Percentiles rank a stretch among this genome's conserved stretches.
Conservation (phyloP, 2,329 filamentous ascomycete genomes). For the Arthrobotrys entomopaga region DNA sequence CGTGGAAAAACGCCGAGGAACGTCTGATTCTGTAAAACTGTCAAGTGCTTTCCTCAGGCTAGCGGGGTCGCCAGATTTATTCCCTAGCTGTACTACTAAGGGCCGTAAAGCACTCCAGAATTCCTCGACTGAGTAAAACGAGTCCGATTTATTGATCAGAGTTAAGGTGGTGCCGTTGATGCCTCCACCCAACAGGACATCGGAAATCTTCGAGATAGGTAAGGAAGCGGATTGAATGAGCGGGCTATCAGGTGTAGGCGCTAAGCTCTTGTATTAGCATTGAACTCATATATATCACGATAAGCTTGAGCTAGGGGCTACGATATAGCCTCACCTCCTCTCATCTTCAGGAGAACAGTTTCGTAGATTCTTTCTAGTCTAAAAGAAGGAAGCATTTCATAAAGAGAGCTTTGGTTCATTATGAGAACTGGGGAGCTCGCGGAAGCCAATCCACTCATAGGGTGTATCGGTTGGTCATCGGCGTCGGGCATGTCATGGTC, state of each 20-base stretch:
- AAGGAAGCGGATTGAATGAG: background rate
- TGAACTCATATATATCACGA: background rate
- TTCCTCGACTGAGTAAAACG: background rate
- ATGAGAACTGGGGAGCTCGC: background rate
- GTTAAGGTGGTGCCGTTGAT: background rate
- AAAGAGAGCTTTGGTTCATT: slow-evolving; percentile 2
- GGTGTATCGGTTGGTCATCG: background rate
- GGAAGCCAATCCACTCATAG: background rate
- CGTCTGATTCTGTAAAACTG: slow-evolving; percentile 12
- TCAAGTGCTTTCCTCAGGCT: slow-evolving; percentile 6
- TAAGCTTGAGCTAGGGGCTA: background rate
- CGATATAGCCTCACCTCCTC: slow-evolving; percentile 3
- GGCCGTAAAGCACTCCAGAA: slow-evolving; percentile 5
- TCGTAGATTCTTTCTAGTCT: slow-evolving; percentile 13
- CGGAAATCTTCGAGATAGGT: background rate
- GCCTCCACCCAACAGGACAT: background rate
- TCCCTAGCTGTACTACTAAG: slow-evolving; percentile 7
- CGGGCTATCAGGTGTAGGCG: background rate
- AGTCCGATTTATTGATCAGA: background rate
- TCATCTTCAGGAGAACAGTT: background rate
- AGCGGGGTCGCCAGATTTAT: background rate
- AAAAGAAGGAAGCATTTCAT: slow-evolving; percentile 18
- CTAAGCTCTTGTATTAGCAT: background rate
- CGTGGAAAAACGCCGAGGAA: background rate
- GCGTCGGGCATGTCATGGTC: background rate